Conservation (phyloP, 768 basidiomycete species). For the Boletus insuetus region DNA sequence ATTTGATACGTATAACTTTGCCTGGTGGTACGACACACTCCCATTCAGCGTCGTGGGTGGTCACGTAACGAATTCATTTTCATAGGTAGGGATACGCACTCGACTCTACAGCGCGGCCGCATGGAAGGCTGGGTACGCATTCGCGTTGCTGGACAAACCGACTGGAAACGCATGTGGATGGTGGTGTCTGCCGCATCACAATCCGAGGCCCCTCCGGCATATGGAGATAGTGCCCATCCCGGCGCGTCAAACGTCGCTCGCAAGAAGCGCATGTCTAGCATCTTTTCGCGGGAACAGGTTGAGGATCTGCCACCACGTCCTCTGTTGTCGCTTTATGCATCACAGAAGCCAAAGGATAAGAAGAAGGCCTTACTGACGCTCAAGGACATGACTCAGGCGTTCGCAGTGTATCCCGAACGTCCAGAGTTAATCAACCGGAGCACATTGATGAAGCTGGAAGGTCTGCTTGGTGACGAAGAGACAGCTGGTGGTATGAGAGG, state of each 20-base stretch:
- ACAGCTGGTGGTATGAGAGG: slow-evolving; percentile 64
- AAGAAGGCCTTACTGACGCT: slow-evolving; percentile 72
- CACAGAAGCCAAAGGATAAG: slow-evolving; percentile 69
- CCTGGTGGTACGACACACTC: slow-evolving; percentile 38
- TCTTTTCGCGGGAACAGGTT: slow-evolving; percentile 57
- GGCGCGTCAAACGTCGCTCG: slow-evolving; percentile 21
- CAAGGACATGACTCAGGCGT: slow-evolving; percentile 73
- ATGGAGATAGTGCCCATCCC: slow-evolving; percentile 29
- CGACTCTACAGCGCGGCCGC: slow-evolving; percentile 64
- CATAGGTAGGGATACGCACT: slow-evolving; percentile 48
- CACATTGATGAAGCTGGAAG: slow-evolving; percentile 91
- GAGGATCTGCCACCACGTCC: slow-evolving; percentile 37
- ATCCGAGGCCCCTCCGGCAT: slow-evolving; percentile 17
- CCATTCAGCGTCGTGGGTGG: slow-evolving; percentile 25
- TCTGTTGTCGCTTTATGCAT: slow-evolving; percentile 56
- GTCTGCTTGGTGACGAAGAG: slow-evolving; percentile 73
- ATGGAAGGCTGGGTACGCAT: slow-evolving; percentile 92
- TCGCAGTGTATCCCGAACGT: slow-evolving; percentile 95
- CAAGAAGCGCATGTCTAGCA: slow-evolving; percentile 55
- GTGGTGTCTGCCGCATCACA: slow-evolving; percentile 55
- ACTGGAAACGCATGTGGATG: slow-evolving; percentile 94
- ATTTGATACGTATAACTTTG: slow-evolving; percentile 80
- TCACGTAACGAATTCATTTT: slow-evolving; percentile 9
- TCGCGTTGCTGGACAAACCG: slow-evolving; percentile 93
- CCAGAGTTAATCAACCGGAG: slow-evolving; percentile 86